phyloP scores from a whole-genome alignment of 1,139 yeast species.

The Saccharomyces hybrid region DNA sequence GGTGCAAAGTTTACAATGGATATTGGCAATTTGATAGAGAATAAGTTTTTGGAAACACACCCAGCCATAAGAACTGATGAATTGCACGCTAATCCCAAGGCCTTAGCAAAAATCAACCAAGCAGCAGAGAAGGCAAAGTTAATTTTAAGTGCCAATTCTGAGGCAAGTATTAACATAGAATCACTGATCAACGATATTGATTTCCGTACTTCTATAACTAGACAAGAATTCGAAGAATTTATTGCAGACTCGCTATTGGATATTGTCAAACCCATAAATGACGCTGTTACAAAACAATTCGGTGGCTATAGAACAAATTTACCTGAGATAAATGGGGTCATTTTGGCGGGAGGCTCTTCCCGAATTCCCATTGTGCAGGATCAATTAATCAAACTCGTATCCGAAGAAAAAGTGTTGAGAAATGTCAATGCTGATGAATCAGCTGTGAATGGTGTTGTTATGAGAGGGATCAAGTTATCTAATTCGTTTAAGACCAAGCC shows the following conservation, averaged over 20 bases:
- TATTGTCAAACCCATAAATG: constrained; percentile 47
- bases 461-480: constrained; percentile 64
- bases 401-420: constrained; percentile 62
- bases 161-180: constrained; percentile 66
- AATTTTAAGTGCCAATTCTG: constrained; percentile 79
- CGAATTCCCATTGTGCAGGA: constrained; percentile 83
- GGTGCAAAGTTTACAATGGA: constrained; percentile 67
- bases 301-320: constrained; percentile 26
- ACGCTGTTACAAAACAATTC: constrained; percentile 40
- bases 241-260: constrained; percentile 40
- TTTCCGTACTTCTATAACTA: constrained; percentile 53
- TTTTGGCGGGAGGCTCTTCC: constrained; percentile 85
- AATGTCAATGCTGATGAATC: constrained; percentile 95
- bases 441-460: constrained; percentile 81
- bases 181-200: constrained; percentile 63
- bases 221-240: constrained; percentile 69
- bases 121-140: constrained; percentile 84
- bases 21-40: constrained; percentile 51
- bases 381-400: constrained; percentile 45
- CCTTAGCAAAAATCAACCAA: constrained; percentile 62
- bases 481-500: constrained; percentile 52
- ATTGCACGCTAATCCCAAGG: constrained; percentile 45
- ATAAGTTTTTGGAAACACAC: constrained; percentile 43
- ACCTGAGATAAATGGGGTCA: constrained; percentile 52
- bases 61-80: constrained; percentile 33